A percentile compares a stretch with the other conserved stretches of the same genome.
phyloP scores from a whole-genome alignment of 2,329 filamentous ascomycete genomes.

The Chrysosporium keratinophilum region DNA sequence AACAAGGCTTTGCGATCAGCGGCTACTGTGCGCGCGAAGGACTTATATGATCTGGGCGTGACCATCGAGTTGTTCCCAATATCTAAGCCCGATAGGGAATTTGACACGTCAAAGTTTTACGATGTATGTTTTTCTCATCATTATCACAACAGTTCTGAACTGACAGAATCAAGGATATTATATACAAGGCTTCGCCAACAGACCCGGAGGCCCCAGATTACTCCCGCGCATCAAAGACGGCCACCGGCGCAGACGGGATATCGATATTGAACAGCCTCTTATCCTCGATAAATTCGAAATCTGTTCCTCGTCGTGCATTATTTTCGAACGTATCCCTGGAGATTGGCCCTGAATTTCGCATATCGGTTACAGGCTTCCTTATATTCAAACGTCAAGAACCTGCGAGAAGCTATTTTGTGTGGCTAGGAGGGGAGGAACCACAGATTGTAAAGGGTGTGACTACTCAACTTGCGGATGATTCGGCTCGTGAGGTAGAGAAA shows the following conservation, averaged over 20 bases:
- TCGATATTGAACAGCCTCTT: slow-evolving; percentile 68
- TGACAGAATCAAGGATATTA: slow-evolving; percentile 57
- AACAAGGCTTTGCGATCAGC: slow-evolving; percentile 64
- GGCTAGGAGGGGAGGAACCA: slow-evolving; percentile 71
- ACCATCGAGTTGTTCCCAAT: slow-evolving; percentile 90
- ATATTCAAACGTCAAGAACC: slow-evolving; percentile 74
- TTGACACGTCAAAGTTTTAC: slow-evolving; percentile 80
- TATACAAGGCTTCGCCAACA: slow-evolving; percentile 63
- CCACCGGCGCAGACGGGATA: slow-evolving; percentile 64
- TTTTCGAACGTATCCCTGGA: slow-evolving; percentile 85
- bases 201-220: slow-evolving; percentile 58
- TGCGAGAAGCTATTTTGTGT: slow-evolving; percentile 75
- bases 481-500: slow-evolving; percentile 64
- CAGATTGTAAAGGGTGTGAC: slow-evolving; percentile 70
- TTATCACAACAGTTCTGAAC: slow-evolving; percentile 4
- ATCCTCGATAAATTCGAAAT: slow-evolving; percentile 82
- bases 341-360: slow-evolving; percentile 69
- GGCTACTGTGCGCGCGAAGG: slow-evolving; percentile 79
- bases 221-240: slow-evolving; percentile 37
- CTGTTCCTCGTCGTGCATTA: slow-evolving; percentile 70
- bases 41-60: slow-evolving; percentile 87
- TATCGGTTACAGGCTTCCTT: slow-evolving; percentile 89
- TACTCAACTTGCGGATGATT: slow-evolving; percentile 66
- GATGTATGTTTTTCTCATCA: slow-evolving; percentile 49
- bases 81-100: slow-evolving; percentile 56